Evolutionary conservation across 176 grass and related monocot species (phyloP), one percentile per base, ranked within the genome.

Genomic region (Oryza longistaminata): DNA sequence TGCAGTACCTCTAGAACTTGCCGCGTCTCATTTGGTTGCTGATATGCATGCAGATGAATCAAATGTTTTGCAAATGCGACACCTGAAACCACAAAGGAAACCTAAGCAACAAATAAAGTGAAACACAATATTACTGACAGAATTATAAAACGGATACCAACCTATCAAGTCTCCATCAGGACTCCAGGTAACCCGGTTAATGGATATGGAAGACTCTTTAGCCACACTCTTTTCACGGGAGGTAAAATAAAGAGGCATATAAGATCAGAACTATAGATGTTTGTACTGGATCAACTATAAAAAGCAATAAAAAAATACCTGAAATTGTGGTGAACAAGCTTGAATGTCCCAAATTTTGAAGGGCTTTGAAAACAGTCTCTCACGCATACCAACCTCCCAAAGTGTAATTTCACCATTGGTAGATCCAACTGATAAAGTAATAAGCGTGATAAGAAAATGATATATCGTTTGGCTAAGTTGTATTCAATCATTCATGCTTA

Each of bases 161-260:
- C 97, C 97, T 79, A 99, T 96, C 70, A 96, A 92, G 39, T 89
- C 89, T 86, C 91, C 97, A 80, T 99, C 93, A 91, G 97, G 93
- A 82, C 84, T 96, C 97, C 97, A 99, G 25, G 88, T 83, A 88
- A 99, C 93, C 85, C 84, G 87, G 87, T 82, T 99, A 75, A 93
- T 87, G 77, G 91, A 88, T 68, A 96, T 91, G 13, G 91, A 83
- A 26, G 86, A 49, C 39, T 96, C 96, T 90, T 99, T 99, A 17
- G 50, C 75, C 37, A 88, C 19, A 85, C 44, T 90, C 97, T 99
- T 68, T 64, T 76, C 76, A 88, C 26, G 85, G 27, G 46, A 74
- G 11, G 64, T 78, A 71, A 71, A 90, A 85, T 31, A 87, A 69
- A 67, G 27, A 83, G 61, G 6, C 21, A 76, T 44, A 55, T 17